Base-by-base conservation (phyloP, 257 asterid species). In the Solanum habrochaites region DNA sequence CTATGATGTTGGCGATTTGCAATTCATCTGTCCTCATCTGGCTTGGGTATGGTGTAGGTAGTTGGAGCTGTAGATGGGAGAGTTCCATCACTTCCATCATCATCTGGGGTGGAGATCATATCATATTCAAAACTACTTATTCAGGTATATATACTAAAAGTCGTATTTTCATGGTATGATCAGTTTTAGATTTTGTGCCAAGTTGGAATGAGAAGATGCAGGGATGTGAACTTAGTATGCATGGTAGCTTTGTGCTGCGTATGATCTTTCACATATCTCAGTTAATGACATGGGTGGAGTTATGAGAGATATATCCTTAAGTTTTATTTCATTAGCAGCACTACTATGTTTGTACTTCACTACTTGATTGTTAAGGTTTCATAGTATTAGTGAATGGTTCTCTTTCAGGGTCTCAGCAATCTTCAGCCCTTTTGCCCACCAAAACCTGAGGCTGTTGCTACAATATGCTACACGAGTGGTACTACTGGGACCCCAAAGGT, bases 401-500 rank as follows among this genome's bases (percentile, higher is more conserved):
- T 73, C 52, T 39, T 39, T 37, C 86, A 96, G 99, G 99, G 99
- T 52, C 92, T 64, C 85, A 90, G 89, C 86, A 94, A 89, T 88
- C 86, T 90, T 88, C 94, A 90, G 78, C 97, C 98, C 32, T 94
- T 95, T 92, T 88, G 86, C 89, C 94, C 98, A 83, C 99, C 99
- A 82, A 95, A 91, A 90, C 93, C 98, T 66, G 95, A 92, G 85
- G 97, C 94, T 75, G 85, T 91, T 81, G 98, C 98, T 29, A 96
- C 99, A 8, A 90, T 96, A 92, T 96, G 98, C 93, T 96, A 96
- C 86, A 95, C 98, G 25, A 96, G 98, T 89, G 99, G 99, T 49
- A 95, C 99, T 73, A 96, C 99, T 67, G 99, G 98, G 84, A 96
- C 99, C 43, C 99, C 99, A 47, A 96, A 95, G 98, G 99, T 96